These are phyloP conservation scores for Flaveria brownii DNA, from an alignment of 129 eudicot genomes.

Conservation along the genomic window DNA sequence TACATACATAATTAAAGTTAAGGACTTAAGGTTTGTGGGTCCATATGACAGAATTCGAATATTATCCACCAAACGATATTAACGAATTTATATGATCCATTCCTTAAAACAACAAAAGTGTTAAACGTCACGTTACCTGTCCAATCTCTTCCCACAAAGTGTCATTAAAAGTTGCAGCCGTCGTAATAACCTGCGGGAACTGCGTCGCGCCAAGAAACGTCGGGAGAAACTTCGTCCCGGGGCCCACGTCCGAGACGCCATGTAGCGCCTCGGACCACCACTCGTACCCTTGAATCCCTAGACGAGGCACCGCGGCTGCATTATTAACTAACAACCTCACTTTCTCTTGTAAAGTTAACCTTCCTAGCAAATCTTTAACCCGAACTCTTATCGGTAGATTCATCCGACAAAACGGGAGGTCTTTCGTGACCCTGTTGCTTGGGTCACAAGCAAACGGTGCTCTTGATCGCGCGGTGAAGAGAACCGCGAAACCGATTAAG, in stretches of 20 bases:
- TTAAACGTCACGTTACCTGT: conserved; percentile 44
- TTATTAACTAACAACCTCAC: conserved; percentile 65
- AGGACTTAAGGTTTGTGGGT: not conserved
- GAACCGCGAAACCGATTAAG: conserved; percentile 14
- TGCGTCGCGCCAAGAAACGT: conserved; percentile 81
- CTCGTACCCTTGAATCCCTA: conserved; percentile 83
- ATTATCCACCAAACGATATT: conserved; percentile 3
- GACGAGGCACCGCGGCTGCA: conserved; percentile 70
- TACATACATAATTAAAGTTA: not conserved
- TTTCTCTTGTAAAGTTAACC: conserved; percentile 73
- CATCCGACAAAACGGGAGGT: conserved; percentile 59
- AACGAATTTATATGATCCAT: not conserved
- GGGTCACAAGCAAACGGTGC: conserved; percentile 88
- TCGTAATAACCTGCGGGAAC: conserved; percentile 87
- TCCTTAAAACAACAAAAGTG: not conserved
- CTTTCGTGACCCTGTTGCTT: conserved; percentile 39
- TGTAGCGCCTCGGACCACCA: conserved; percentile 99
- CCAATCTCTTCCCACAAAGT: conserved; percentile 91
- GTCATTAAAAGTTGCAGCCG: conserved; percentile 78
- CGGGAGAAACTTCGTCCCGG: conserved; percentile 72
- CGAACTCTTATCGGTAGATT: conserved; percentile 53
- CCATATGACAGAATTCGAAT: conserved; percentile 2
- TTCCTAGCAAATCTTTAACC: conserved; percentile 69
- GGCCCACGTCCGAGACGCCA: conserved; percentile 85
- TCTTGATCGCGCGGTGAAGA: conserved; percentile 43